phyloP scores from a whole-genome alignment of 2,329 filamentous ascomycete genomes.

The Claviceps monticola region DNA sequence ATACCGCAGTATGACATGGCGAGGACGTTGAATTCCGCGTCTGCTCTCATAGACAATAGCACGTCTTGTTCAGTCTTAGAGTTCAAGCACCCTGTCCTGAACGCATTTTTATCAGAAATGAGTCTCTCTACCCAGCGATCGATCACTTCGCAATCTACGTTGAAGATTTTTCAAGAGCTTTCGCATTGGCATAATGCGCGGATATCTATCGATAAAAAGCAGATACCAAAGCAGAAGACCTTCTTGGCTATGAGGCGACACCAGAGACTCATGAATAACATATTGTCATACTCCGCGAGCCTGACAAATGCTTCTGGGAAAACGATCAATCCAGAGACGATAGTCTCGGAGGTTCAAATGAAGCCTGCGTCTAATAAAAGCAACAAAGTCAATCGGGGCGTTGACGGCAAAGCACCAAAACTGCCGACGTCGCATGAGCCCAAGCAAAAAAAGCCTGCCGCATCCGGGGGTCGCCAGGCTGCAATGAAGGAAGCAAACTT shows the following conservation, averaged over 20 bases:
- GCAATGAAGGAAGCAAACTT: slow-evolving; percentile 20
- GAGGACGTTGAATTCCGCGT: background rate
- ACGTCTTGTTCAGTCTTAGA: background rate
- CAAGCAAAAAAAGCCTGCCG: background rate
- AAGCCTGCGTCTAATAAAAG: background rate
- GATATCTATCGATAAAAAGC: background rate
- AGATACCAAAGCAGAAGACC: background rate
- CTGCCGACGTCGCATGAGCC: background rate
- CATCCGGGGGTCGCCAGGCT: slow-evolving; percentile 21
- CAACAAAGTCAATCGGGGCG: background rate
- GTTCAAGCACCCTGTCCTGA: background rate
- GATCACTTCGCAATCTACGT: background rate
- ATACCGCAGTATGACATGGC: background rate
- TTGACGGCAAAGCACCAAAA: background rate
- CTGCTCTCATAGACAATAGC: no score
- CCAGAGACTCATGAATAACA: background rate
- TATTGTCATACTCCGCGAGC: background rate
- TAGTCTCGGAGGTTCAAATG: background rate
- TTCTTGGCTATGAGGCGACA: background rate
- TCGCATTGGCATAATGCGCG: background rate
- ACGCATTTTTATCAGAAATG: background rate
- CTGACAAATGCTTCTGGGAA: background rate
- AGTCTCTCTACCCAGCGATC: background rate
- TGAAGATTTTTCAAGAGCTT: background rate
- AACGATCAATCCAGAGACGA: background rate